A percentile compares a stretch with the other conserved stretches of the same genome.
Evolutionary conservation across 2,329 filamentous ascomycete genomes (phyloP).

Genomic region (Colletotrichum lentis): DNA sequence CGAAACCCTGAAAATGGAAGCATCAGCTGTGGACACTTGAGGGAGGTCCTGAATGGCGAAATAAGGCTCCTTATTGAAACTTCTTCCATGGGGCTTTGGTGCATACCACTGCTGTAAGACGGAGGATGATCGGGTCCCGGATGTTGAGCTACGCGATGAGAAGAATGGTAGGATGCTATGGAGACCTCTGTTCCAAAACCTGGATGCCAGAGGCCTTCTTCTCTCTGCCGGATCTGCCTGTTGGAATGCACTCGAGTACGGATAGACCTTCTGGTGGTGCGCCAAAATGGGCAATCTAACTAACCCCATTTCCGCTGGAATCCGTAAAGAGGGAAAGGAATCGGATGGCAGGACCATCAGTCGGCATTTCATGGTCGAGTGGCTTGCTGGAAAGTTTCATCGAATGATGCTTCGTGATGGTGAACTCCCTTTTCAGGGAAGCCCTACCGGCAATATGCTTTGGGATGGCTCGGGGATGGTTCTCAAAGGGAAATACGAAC

Average conservation of each 20-base stretch:
- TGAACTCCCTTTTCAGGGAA: not conserved
- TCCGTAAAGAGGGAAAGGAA: conserved; percentile 9
- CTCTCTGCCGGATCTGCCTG: not conserved
- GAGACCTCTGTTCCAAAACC: not conserved
- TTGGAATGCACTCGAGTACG: not conserved
- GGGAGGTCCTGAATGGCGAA: not conserved
- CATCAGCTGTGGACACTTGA: not conserved
- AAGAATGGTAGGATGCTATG: conserved; percentile 6
- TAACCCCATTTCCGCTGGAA: conserved; percentile 15
- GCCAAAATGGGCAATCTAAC: conserved; percentile 31
- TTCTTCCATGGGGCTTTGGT: not conserved
- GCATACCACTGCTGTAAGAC: conserved; percentile 20
- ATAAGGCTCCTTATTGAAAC: not conserved
- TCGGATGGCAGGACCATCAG: conserved; percentile 19
- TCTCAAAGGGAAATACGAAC: not conserved
- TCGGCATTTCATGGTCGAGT: not conserved
- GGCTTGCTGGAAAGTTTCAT: not conserved
- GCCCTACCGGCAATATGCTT: not conserved
- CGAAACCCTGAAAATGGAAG: not conserved
- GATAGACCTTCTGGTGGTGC: conserved; percentile 15
- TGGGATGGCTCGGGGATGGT: not conserved
- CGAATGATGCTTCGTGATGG: not conserved
- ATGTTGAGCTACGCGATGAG: conserved; percentile 9
- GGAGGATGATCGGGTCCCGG: conserved; percentile 9
- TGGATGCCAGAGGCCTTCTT: not conserved